Evolutionary conservation across 83 land plant species (phyloP).

Genomic region (Isoetes engelmannii): DNA sequence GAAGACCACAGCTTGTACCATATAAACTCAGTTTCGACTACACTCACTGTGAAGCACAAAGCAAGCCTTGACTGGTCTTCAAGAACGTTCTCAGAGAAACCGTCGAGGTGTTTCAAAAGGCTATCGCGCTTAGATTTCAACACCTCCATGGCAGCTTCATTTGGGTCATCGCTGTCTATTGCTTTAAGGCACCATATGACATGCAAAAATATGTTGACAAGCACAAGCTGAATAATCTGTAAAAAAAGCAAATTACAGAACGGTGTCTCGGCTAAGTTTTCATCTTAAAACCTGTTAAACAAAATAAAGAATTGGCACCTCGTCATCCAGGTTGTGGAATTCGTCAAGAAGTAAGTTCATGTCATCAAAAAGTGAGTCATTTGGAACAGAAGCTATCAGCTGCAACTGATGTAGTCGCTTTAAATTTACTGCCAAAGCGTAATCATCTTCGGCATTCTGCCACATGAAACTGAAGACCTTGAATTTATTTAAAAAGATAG

Average conservation of each 20-base stretch:
- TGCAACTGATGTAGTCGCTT: conserved; percentile 81
- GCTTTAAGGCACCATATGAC: conserved; percentile 61
- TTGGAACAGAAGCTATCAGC: conserved; percentile 45
- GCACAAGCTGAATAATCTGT: conserved; percentile 69
- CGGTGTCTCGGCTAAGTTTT: neutral
- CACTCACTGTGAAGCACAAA: conserved; percentile 53
- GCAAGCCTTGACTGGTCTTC: conserved; percentile 14
- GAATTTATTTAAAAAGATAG: neutral
- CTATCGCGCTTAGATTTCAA: conserved; percentile 46
- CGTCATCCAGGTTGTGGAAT: conserved; percentile 60
- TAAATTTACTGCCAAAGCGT: conserved; percentile 79
- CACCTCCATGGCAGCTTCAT: conserved; percentile 44
- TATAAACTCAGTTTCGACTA: neutral
- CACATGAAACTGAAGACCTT: conserved; percentile 18
- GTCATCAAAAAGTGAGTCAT: conserved; percentile 51
- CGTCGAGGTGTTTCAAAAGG: conserved; percentile 52
- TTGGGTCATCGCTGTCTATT: conserved; percentile 48
- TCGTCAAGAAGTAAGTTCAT: conserved; percentile 40
- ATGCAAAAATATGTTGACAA: conserved; percentile 74
- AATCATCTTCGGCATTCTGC: conserved; percentile 84
- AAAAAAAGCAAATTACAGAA: conserved; percentile 1
- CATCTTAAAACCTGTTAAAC: neutral
- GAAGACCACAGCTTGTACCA: too few relatives aligned
- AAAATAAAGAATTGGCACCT: conserved; percentile 37
- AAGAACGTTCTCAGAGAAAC: conserved; percentile 27